A percentile compares a stretch with the other conserved stretches of the same genome.
Conservation (phyloP, 176 grass and related monocot genomes). For the Zoysia japonica region DNA sequence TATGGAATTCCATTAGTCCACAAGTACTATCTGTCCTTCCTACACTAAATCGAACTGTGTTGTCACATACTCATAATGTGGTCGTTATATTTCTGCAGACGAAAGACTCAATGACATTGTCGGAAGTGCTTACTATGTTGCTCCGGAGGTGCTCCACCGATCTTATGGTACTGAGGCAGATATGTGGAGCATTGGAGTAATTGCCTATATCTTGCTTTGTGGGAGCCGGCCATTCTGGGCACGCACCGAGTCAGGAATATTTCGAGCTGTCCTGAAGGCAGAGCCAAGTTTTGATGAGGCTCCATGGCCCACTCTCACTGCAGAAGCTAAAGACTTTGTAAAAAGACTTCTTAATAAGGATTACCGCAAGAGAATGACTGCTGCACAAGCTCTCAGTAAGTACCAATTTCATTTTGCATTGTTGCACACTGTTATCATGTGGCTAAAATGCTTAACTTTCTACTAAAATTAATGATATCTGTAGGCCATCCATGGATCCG, state of each 20-base stretch:
- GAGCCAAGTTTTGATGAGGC: constrained; percentile 98
- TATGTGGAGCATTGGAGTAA: constrained; percentile 99
- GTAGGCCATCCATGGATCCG: constrained; percentile 93
- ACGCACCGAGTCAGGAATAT: constrained; percentile 95
- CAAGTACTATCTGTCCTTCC: constrained; percentile 28
- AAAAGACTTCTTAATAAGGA: constrained; percentile 97
- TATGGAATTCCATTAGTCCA: constrained; percentile 9
- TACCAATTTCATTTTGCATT: constrained; percentile 19
- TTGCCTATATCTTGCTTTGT: constrained; percentile 97
- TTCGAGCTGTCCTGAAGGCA: constrained; percentile 91
- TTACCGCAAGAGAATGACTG: constrained; percentile 98
- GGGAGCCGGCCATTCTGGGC: constrained; percentile 98
- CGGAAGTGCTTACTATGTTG: constrained; percentile 97
- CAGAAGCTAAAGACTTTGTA: constrained; percentile 95
- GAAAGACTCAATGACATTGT: constrained; percentile 99
- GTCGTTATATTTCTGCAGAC: constrained; percentile 53
- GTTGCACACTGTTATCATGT: background rate
- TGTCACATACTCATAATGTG: constrained; percentile 4
- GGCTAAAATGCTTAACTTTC: constrained; percentile 24
- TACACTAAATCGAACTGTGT: constrained; percentile 33
- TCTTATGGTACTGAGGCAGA: constrained; percentile 92
- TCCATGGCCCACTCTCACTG: constrained; percentile 89
- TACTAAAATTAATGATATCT: constrained; percentile 38
- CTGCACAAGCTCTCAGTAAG: constrained; percentile 96
- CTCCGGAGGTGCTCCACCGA: constrained; percentile 96